Conservation (phyloP, 2,329 filamentous ascomycete species). For the Dendrostoma leiphaemia region DNA sequence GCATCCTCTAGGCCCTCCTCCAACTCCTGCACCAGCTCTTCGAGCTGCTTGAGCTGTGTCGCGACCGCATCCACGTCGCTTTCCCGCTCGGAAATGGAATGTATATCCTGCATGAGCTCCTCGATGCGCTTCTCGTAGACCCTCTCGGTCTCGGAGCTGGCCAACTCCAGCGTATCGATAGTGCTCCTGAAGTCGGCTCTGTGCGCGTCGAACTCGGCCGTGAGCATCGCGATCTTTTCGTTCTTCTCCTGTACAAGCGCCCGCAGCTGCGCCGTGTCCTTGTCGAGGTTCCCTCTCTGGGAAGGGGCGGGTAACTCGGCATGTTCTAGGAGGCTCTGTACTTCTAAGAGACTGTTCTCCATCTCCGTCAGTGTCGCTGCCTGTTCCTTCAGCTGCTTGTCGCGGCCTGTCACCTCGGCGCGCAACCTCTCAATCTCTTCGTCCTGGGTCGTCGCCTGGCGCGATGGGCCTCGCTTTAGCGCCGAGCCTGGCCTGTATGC, state of each 20-base stretch:
- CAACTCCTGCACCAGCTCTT: constrained; percentile 93
- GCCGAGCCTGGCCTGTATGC: constrained; percentile 39
- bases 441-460: constrained; percentile 51
- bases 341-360: constrained; percentile 81
- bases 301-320: constrained; percentile 39
- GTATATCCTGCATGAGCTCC: constrained; percentile 78
- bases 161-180: constrained; percentile 93
- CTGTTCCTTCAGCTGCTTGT: constrained; percentile 87
- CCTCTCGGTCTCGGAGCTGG: constrained; percentile 89
- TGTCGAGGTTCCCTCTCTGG: constrained; percentile 54
- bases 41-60: constrained; percentile 86
- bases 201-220: constrained; percentile 90
- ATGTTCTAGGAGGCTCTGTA: constrained; percentile 66
- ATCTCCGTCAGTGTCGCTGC: constrained; percentile 80
- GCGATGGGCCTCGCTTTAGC: constrained; percentile 51
- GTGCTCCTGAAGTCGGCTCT: constrained; percentile 95
- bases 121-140: constrained; percentile 95
- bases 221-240: constrained; percentile 91
- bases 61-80: constrained; percentile 92
- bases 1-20: constrained; percentile 97
- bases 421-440: constrained; percentile 74
- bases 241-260: constrained; percentile 91
- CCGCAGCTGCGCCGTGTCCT: constrained; percentile 74
- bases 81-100: constrained; percentile 76
- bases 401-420: constrained; percentile 75